Evolutionary conservation across 257 asterid species (phyloP), one percentile per base, ranked within the genome.

Genomic region (Echites panduratus): DNA sequence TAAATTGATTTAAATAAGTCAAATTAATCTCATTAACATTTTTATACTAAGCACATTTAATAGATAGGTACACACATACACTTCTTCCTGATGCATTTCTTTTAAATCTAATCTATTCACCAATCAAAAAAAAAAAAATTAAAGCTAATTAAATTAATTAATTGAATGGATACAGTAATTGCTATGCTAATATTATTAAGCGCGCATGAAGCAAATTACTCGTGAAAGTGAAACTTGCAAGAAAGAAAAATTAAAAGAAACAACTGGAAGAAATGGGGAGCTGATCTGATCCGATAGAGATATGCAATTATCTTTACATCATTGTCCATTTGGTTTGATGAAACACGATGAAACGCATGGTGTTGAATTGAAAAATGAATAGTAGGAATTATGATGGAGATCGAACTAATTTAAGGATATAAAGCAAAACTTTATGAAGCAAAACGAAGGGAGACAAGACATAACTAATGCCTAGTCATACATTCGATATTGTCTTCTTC

Each of bases 381-480:
- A 11, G 4, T 12, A 27, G 53, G n/a, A 35, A 11, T 52, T 19
- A 17, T 41, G 72, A 76, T 24, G 62, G 20, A 26, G 41, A 35
- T 71, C 4, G 73, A 72, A 70, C 45, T 67, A 72, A 75, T 76
- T n/a, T n/a, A n/a, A 70, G 59, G 79, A 71, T 77, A 75, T 73
- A 83, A 77, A 81, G 82, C 76, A 63, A 14, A 72, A 69, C 79
- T 70, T 73, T 50, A 59, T n/a, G 50, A 38, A 69, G 70, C 56
- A 65, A 58, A 47, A n/a, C n/a, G 20, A 52, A 70, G 77, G 82
- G 77, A 79, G 83, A 81, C 87, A 82, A 27, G 87, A 84, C 78
- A 80, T 50, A 76, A 84, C 88, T 76, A 77, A 73, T 64, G 74
- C 67, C 73, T 80, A 74, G 64, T 54, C 73, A 75, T 12, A 58